Base-by-base conservation (phyloP, 2,329 filamentous ascomycete genomes). In the Pezizomycotina sp. region DNA sequence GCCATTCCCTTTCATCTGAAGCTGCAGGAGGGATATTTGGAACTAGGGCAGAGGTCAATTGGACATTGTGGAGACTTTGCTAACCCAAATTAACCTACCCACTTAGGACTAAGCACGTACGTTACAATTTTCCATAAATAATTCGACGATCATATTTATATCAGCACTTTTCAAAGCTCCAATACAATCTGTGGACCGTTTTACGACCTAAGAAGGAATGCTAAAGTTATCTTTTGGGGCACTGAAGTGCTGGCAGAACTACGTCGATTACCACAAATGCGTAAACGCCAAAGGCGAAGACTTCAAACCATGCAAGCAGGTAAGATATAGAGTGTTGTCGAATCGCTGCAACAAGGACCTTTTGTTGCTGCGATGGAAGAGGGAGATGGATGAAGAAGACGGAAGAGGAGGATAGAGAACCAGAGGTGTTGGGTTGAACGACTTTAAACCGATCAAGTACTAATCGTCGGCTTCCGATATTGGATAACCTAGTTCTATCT, bases 181-280 rank as follows among this genome's bases (percentile, higher is more conserved):
- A 33, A 6, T 20, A 13, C 6, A 22, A n/a, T 33, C 10, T 15
- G 12, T 13, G 22, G 5, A 26, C 6, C 22, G 6, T 14, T n/a
- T 7, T 10, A 15, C 15, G 36, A 37, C 34, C 49, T 41, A 43
- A 31, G 14, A 9, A 20, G 37, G 16, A n/a, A n/a, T n/a, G n/a
- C n/a, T n/a, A n/a, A n/a, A n/a, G n/a, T n/a, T n/a, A n/a, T n/a
- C n/a, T n/a, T n/a, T 29, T 34, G 66, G 63, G 62, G 75, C 84
- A 65, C 93, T 93, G 78, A 84, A 98, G 74, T 98, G 89, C 81
- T 98, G 89, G 89, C 91, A 98, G 64, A 98, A 98, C 74, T 98
- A 98, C 66, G 89, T 98, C 68, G 89, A 98, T 65, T 95, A 98
- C 72, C 81, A 98, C 76, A 98, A 98, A 74, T 98, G 89, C 70